Evolutionary conservation across 148 eudicot species (phyloP).

Genomic region (Heliamphora exappendiculata): DNA sequence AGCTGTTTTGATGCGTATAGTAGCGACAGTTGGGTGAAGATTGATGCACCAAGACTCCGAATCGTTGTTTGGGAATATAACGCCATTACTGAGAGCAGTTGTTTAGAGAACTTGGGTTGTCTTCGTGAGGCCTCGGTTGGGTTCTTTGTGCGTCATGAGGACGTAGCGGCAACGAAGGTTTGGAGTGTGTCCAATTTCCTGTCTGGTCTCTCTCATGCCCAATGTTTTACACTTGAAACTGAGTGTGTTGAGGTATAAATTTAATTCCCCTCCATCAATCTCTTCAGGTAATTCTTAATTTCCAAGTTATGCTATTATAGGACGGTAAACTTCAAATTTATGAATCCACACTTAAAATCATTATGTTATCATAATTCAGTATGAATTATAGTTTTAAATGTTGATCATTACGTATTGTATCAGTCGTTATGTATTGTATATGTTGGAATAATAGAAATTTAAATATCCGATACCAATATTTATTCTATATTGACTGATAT

Average conservation of each 20-base stretch:
- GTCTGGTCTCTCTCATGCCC: conserved; percentile 33
- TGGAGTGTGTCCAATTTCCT: conserved; percentile 27
- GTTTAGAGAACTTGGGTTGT: conserved; percentile 19
- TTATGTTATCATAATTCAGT: too few species aligned
- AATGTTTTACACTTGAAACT: conserved; percentile 29
- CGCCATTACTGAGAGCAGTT: conserved; percentile 23
- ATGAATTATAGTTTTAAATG: too few species aligned
- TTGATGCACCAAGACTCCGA: conserved; percentile 37
- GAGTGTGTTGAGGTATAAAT: conserved; percentile 41
- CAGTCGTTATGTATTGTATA: too few species aligned
- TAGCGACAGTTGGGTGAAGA: conserved; percentile 22
- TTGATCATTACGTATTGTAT: too few species aligned
- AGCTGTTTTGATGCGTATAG: conserved; percentile 33
- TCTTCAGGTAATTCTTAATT: too few species aligned
- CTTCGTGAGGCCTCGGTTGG: conserved; percentile 41
- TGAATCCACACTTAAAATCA: too few species aligned
- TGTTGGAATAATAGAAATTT: too few species aligned
- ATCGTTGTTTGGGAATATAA: conserved; percentile 38
- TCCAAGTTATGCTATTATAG: too few species aligned
- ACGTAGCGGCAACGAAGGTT: conserved; percentile 18
- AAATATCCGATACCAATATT: too few species aligned
- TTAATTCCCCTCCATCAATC: too few species aligned
- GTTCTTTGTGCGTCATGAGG: conserved; percentile 18
- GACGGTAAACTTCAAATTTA: too few species aligned
- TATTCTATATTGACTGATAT: too few species aligned